Base-by-base conservation (phyloP, 768 basidiomycete genomes). In the Trametes meyenii region DNA sequence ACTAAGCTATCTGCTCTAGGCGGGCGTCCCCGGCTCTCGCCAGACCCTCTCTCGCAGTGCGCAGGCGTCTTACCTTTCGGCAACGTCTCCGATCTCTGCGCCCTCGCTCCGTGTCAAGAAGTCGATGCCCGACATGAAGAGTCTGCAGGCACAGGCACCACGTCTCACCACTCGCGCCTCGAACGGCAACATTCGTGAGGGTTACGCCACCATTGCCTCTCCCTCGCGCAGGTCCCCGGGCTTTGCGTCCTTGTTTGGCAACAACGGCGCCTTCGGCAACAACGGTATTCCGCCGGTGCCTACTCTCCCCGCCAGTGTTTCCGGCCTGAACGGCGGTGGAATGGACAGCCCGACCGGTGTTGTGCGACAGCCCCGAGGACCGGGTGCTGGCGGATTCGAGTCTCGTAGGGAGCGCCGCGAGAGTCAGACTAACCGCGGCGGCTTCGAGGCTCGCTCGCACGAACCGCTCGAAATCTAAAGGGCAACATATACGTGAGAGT, bases 101-200 rank as follows among this genome's bases (percentile, higher is more conserved):
- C 77, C 70, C 55, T 79, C 85, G 43, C 83, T 98, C 56, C 88
- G 96, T 43, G 86, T 89, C 74, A 98, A 98, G 81, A 97, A 97
- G 77, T 96, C 94, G 23, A 98, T 98, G 97, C 97, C 97, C 2
- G 94, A 98, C 75, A 87, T 98, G 86, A 92, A 92, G 77, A 89
- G 89, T 16, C 75, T 94, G 65, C 92, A 92, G 62, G 80, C 87
- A 17, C 86, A 88, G 68, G 87, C 88, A 1, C 92, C 90, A 36
- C 88, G 92, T 53, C 83, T 94, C 49, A 85, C 78, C 59, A 88
- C 89, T 16, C 89, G 92, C 62, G 82, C 91, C 17, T 94, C 92
- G 49, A 94, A 93, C 72, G 91, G 92, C 58, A 94, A 94, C 71
- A 93, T 94, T 59, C 87, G 92, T 53, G 83, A 84, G 62, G 91